Conservation (phyloP, 2,329 filamentous ascomycete species). For the Aspergillus pseudoterreus region DNA sequence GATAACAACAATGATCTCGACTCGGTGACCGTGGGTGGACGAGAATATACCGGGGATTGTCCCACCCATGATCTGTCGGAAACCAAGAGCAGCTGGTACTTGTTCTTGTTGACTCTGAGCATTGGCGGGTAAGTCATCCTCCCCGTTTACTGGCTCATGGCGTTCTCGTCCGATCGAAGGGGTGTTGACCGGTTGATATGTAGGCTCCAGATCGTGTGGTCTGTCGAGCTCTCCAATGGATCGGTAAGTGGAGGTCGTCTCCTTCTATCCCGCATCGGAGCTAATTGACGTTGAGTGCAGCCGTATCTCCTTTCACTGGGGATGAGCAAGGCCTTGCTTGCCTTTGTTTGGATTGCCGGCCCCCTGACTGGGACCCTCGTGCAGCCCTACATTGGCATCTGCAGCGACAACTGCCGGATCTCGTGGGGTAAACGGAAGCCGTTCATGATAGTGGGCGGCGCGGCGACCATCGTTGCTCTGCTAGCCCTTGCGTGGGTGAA, state of each 20-base stretch:
- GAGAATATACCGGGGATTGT: slow-evolving; percentile 30
- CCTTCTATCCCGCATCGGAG: background rate
- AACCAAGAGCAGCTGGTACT: slow-evolving; percentile 74
- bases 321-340: slow-evolving; percentile 77
- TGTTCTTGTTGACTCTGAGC: slow-evolving; percentile 79
- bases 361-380: slow-evolving; percentile 74
- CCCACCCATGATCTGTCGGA: slow-evolving; percentile 51
- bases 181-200: slow-evolving; percentile 8
- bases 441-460: slow-evolving; percentile 70
- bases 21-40: slow-evolving; percentile 13
- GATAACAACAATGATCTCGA: slow-evolving; percentile 18
- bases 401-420: slow-evolving; percentile 72
- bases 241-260: slow-evolving; percentile 52
- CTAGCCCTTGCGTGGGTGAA: slow-evolving; percentile 70
- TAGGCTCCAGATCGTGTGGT: slow-evolving; percentile 89
- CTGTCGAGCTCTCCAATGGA: slow-evolving; percentile 88
- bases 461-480: slow-evolving; percentile 64
- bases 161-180: background rate
- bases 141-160: background rate
- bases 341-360: slow-evolving; percentile 79
- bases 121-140: slow-evolving; percentile 63
- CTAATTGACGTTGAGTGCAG: slow-evolving; percentile 18
- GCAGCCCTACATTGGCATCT: slow-evolving; percentile 77
- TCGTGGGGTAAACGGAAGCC: slow-evolving; percentile 76
- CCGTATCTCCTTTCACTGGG: slow-evolving; percentile 77